These are phyloP conservation scores for Aurinia saxatilis DNA, from an alignment of 345 rosid species.

Conservation along the genomic window DNA sequence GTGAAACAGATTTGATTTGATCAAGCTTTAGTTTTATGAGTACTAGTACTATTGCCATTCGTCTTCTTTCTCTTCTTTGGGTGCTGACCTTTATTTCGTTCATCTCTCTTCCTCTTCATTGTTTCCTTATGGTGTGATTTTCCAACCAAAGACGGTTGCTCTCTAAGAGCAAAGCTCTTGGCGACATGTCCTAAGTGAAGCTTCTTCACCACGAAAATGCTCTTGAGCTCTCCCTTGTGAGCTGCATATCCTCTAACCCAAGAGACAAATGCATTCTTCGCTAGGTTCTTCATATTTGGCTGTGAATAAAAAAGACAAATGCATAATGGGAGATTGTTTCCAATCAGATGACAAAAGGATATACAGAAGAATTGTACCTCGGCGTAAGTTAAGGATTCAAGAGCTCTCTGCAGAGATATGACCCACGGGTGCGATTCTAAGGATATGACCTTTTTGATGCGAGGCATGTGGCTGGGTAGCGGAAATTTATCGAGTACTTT, in stretches of 20 bases:
- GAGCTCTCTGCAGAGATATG: slow-evolving; percentile 61
- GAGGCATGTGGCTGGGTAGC: slow-evolving; percentile 37
- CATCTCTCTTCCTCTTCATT: slow-evolving; percentile 88
- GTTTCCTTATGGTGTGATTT: slow-evolving; percentile 58
- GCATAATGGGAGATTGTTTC: not conserved
- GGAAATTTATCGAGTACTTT: slow-evolving; percentile 72
- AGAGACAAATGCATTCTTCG: slow-evolving; percentile 79
- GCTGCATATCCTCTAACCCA: slow-evolving; percentile 94
- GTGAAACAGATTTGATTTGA: not conserved
- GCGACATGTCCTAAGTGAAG: slow-evolving; percentile 98
- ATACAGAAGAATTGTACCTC: slow-evolving; percentile 38
- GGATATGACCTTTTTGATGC: slow-evolving; percentile 38
- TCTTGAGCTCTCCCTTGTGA: slow-evolving; percentile 82
- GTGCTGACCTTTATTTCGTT: slow-evolving; percentile 39
- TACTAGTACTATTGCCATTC: slow-evolving; percentile 4
- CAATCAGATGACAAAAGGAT: not conserved
- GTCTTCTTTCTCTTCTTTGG: slow-evolving; percentile 37
- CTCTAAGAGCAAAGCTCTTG: slow-evolving; percentile 86
- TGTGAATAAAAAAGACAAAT: slow-evolving; percentile 27
- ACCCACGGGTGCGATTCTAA: slow-evolving; percentile 81
- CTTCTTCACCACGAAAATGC: slow-evolving; percentile 77
- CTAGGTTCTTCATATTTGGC: slow-evolving; percentile 60
- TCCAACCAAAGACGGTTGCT: slow-evolving; percentile 85
- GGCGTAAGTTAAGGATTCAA: slow-evolving; percentile 50
- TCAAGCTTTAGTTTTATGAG: slow-evolving; percentile 4